Evolutionary conservation across 2,329 filamentous ascomycete species (phyloP).

Genomic region (Alternaria atra): DNA sequence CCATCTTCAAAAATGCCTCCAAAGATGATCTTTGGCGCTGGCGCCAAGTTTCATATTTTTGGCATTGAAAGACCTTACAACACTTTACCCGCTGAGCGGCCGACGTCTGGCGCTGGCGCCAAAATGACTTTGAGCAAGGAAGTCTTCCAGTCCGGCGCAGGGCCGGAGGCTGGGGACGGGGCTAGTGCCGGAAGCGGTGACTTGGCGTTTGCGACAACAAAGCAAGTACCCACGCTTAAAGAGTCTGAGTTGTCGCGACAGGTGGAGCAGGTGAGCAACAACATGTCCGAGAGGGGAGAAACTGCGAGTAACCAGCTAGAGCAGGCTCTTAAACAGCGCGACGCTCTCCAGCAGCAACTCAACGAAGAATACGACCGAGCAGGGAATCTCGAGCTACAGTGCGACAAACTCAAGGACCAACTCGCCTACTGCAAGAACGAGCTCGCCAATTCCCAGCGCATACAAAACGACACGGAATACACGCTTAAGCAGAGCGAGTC

Average conservation of each 20-base stretch:
- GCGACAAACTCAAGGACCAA: background rate
- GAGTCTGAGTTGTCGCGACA: constrained; percentile 1
- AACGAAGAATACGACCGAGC: constrained; percentile 4
- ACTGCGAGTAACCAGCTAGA: background rate
- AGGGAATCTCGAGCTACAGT: constrained; percentile 2
- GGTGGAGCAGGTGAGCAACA: constrained; percentile 14
- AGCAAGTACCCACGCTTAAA: constrained; percentile 17
- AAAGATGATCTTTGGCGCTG: background rate
- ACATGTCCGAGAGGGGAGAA: constrained; percentile 2
- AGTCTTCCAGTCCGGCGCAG: constrained; percentile 7
- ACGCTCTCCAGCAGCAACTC: background rate
- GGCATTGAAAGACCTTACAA: background rate
- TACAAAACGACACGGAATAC: background rate
- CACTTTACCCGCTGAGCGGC: background rate
- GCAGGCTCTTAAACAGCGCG: background rate
- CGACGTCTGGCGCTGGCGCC: constrained; percentile 13
- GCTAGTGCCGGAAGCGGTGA: constrained; percentile 11
- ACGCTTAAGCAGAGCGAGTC: constrained; percentile 2
- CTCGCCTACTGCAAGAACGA: background rate
- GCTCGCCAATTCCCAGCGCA: background rate
- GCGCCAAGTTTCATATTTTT: background rate
- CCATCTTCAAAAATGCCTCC: constrained; percentile 1
- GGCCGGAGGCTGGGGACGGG: constrained; percentile 4
- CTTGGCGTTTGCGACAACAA: constrained; percentile 18
- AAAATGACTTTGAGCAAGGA: constrained; percentile 7